Evolutionary conservation across 495 filamentous ascomycete species (phyloP).

Genomic region (Tuber brumale): DNA sequence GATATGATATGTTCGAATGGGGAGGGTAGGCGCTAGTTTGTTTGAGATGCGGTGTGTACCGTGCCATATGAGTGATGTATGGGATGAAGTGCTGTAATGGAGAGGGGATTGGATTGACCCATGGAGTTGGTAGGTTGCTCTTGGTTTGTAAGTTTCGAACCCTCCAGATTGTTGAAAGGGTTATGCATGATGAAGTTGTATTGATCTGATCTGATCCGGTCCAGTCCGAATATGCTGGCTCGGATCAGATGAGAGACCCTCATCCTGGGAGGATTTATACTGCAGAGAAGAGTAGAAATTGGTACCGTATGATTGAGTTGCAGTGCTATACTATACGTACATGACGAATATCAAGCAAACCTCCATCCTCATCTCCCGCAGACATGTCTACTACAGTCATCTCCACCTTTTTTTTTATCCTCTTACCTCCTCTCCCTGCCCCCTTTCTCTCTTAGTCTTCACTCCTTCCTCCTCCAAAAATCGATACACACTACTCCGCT

Average conservation of each 20-base stretch:
- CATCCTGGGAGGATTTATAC: not conserved
- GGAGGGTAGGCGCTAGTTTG: not conserved
- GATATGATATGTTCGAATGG: not conserved
- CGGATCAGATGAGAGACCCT: not conserved
- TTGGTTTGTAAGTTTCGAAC: not conserved
- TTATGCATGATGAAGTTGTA: not conserved
- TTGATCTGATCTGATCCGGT: not conserved
- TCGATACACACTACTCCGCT: not conserved
- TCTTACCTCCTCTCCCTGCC: not conserved
- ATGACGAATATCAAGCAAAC: not conserved
- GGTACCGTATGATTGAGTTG: not conserved
- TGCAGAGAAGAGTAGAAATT: not conserved
- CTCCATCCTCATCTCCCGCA: not conserved
- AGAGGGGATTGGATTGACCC: not conserved
- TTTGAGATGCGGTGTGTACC: not conserved
- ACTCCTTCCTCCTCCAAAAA: not conserved
- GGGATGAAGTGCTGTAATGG: not conserved
- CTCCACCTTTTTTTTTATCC: not conserved
- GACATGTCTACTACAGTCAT: not conserved
- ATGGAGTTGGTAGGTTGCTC: not conserved
- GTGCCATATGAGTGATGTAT: not conserved
- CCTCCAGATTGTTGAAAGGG: not conserved
- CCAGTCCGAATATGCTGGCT: not conserved
- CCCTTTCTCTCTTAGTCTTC: not conserved
- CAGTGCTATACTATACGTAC: not conserved